Evolutionary conservation across 345 rosid species (phyloP), one percentile per base, ranked within the genome.

Genomic region (Eucalyptus globulus): DNA sequence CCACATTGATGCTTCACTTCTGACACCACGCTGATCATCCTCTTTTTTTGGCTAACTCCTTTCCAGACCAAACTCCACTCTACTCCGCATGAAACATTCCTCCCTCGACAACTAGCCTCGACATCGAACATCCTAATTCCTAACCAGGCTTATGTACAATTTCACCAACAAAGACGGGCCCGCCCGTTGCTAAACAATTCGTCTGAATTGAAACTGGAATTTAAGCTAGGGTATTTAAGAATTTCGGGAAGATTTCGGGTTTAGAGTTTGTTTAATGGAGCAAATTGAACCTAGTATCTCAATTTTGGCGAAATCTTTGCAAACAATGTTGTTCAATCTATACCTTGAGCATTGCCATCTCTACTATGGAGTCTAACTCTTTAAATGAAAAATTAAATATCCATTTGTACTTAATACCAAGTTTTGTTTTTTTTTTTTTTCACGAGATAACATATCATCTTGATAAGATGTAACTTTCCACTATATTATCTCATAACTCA

Each of bases 401-500:
- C 0, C 9, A 34, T 34, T 0, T 16, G 11, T 69, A 69, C 80
- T 34, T 56, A 9, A 9, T 31, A 69, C 80, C 80, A 34, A 31
- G 7, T 69, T 2, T 6, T 15, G 5, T 40, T 40, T 15, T 15
- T 5, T 15, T 50, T n/a, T n/a, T 31, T 67, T 69, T 69, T 19
- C 7, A 31, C 0, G 1, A 1, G 0, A 19, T 16, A 34, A 69
- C 24, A 19, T 9, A 5, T 31, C 80, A 69, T 31, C 22, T 1
- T 17, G 19, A 34, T 31, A 34, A 34, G 0, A 51, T 51, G 81
- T 43, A 0, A 72, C 81, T 21, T 72, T 72, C 2, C 22, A 72
- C 26, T 19, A 10, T 72, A 17, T 0, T 72, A 37, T 34, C 14
- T 17, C 8, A 19, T 21, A 10, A 72, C 0, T 37, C 21, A 19